Conservation (phyloP, 345 rosid genomes). For the Cardamine resedifolia region DNA sequence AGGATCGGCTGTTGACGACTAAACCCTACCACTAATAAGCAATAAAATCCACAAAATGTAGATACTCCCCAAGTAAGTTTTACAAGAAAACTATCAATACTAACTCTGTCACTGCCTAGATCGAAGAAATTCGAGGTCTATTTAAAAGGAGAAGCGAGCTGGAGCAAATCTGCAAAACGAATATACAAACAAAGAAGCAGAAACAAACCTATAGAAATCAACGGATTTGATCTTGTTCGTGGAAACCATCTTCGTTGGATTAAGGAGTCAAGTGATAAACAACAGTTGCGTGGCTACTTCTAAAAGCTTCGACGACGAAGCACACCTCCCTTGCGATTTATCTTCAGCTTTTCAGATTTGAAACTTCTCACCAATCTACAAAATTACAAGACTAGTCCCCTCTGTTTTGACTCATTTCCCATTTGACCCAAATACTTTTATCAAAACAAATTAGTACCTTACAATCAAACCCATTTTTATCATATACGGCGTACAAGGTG, state of each 20-base stretch:
- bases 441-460: neutral
- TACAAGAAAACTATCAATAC: neutral
- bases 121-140: constrained; percentile 13
- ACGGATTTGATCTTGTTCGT: constrained; percentile 66
- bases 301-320: constrained; percentile 28
- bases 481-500: neutral
- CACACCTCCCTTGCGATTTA: constrained; percentile 16
- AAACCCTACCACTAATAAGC: constrained; percentile 23
- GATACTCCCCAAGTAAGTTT: neutral
- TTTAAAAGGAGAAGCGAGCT: neutral
- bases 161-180: neutral
- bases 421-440: constrained; percentile 6
- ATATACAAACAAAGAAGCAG: constrained; percentile 1
- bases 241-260: constrained; percentile 63
- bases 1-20: neutral
- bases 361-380: constrained; percentile 15
- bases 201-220: constrained; percentile 68
- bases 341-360: constrained; percentile 33
- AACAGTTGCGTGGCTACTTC: constrained; percentile 19
- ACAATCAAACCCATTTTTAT: neutral
- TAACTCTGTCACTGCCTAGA: constrained; percentile 1
- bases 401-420: neutral
- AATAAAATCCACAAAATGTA: neutral
- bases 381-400: constrained; percentile 7
- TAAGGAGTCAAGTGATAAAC: constrained; percentile 16